Conservation (phyloP, 805 yeast species). For the Candida patagonica region DNA sequence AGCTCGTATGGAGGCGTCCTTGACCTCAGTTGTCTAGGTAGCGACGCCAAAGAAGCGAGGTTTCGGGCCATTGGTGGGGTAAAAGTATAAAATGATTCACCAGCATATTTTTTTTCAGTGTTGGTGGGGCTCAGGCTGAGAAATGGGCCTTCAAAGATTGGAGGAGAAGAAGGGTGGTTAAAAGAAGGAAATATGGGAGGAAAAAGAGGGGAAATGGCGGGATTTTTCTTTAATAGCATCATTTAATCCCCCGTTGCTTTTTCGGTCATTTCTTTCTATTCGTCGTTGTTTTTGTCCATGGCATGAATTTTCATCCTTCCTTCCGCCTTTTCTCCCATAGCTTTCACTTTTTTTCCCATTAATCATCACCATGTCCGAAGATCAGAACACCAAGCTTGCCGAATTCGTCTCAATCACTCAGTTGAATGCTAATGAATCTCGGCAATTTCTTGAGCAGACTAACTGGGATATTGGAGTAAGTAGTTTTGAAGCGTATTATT, state of each 20-base stretch:
- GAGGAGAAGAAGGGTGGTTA: too few relatives aligned
- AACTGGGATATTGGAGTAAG: constrained; percentile 25
- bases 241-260: too few relatives aligned
- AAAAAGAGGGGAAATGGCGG: too few relatives aligned
- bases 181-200: too few relatives aligned
- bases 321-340: neutral
- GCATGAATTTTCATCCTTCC: neutral
- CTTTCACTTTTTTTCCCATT: neutral
- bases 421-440: constrained; percentile 33
- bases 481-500: neutral
- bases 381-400: constrained; percentile 18
- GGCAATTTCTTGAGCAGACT: constrained; percentile 28
- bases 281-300: too few relatives aligned
- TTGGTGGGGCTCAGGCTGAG: too few relatives aligned
- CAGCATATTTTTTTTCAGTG: too few relatives aligned
- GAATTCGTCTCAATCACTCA: constrained; percentile 32
- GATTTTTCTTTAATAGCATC: too few relatives aligned
- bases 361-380: constrained; percentile 5
- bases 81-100: constrained; percentile 42
- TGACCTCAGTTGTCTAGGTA: constrained; percentile 39
- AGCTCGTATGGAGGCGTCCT: constrained; percentile 86
- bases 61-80: neutral
- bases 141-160: too few relatives aligned
- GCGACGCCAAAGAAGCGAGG: neutral
- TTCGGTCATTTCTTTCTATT: too few relatives aligned